Percentiles rank a stretch among this genome's conserved stretches.
phyloP scores from a whole-genome alignment of 257 asterid genomes.

The Fraxinus quadrangulata region DNA sequence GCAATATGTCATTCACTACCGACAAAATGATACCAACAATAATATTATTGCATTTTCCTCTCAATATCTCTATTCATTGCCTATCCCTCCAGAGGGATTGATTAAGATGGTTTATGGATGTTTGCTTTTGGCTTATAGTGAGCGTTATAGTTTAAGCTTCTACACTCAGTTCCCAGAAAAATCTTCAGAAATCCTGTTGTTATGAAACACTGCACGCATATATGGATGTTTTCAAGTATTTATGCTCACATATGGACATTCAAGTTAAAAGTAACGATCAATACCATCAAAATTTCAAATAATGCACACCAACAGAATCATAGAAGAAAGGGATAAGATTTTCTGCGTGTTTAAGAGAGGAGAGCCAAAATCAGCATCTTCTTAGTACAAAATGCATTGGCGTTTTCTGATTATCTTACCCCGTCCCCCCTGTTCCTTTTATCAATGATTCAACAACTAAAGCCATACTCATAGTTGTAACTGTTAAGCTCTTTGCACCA shows the following conservation, averaged over 20 bases:
- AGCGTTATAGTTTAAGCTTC: neutral
- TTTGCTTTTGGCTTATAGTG: neutral
- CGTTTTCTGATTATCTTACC: neutral
- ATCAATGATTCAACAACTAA: neutral
- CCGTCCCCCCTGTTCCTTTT: neutral
- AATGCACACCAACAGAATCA: neutral
- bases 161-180: neutral
- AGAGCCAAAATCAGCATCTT: neutral
- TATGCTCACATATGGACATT: neutral
- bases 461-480: neutral
- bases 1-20: neutral
- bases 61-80: neutral
- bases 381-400: neutral
- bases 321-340: neutral
- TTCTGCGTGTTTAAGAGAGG: neutral
- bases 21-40: neutral
- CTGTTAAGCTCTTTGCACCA: neutral
- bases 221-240: constrained; percentile 4
- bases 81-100: neutral
- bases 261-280: neutral
- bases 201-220: neutral
- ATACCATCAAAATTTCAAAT: neutral
- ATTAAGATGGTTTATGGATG: neutral
- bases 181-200: neutral
- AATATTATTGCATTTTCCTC: neutral